Conservation (phyloP, 164 flowering plant species). For the Santalum album region DNA sequence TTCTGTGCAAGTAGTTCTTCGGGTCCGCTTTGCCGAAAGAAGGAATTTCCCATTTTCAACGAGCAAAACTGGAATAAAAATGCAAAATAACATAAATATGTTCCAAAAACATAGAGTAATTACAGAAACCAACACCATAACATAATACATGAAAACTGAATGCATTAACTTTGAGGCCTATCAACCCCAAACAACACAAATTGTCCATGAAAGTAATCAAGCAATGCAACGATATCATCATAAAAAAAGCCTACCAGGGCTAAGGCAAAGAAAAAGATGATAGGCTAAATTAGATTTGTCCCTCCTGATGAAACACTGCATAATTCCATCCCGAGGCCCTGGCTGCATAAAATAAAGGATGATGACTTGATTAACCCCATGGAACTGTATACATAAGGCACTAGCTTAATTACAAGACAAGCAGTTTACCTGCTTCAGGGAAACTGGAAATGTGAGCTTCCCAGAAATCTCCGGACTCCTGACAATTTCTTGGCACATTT, state of each 20-base stretch:
- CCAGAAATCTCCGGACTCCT: slow-evolving; percentile 68
- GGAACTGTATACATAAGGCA: no score
- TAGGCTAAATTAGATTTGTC: slow-evolving; percentile 80
- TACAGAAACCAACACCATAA: background rate
- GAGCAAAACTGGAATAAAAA: slow-evolving; percentile 51
- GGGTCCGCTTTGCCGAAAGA: slow-evolving; percentile 83
- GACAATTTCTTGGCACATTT: slow-evolving; percentile 84
- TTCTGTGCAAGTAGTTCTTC: slow-evolving; percentile 82
- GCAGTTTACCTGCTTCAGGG: slow-evolving; percentile 66
- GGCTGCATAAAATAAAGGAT: slow-evolving; percentile 45
- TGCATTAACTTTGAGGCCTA: background rate
- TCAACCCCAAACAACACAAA: slow-evolving; percentile 1
- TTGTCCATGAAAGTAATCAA: background rate
- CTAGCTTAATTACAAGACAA: background rate
- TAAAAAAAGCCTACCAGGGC: slow-evolving; percentile 53
- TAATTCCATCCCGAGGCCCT: slow-evolving; percentile 79
- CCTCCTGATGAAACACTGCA: slow-evolving; percentile 89
- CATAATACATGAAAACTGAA: slow-evolving; percentile 4
- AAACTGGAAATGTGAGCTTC: slow-evolving; percentile 83
- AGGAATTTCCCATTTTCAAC: slow-evolving; percentile 93
- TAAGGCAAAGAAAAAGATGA: slow-evolving; percentile 79
- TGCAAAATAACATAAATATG: no score
- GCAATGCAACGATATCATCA: background rate
- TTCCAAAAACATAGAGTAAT: background rate
- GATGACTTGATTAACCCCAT: background rate